These are phyloP conservation scores for Puccinia sorghi DNA, from an alignment of 1,284 basidiomycete species.

Conservation along the genomic window DNA sequence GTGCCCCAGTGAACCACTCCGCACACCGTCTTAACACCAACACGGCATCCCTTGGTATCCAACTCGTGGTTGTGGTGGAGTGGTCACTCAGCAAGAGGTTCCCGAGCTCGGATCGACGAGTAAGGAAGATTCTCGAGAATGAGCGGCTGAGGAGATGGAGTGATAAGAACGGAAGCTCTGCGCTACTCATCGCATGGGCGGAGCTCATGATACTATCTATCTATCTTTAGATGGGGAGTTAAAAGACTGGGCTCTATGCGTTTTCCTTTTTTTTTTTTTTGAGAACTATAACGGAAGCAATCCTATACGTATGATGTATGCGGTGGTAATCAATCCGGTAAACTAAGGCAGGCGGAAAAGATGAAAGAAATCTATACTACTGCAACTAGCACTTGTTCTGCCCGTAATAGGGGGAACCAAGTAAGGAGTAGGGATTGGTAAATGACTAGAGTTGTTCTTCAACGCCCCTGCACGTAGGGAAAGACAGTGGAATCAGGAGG, in stretches of 20 bases:
- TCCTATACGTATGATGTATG: slow-evolving; percentile 16
- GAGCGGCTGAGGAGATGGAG: slow-evolving; percentile 23
- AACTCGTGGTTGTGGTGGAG: slow-evolving; percentile 8
- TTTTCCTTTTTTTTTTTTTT: not conserved
- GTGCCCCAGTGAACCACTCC: slow-evolving; percentile 29
- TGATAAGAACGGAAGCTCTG: slow-evolving; percentile 27
- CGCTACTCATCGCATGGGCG: slow-evolving; percentile 12
- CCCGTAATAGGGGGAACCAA: slow-evolving; percentile 7
- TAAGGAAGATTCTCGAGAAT: slow-evolving; percentile 34
- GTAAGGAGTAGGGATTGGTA: slow-evolving; percentile 29
- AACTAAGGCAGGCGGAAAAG: slow-evolving; percentile 11
- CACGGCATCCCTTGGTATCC: slow-evolving; percentile 29
- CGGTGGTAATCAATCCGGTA: not conserved
- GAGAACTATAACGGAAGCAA: not conserved
- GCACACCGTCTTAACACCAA: slow-evolving; percentile 35
- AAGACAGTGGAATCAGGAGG: slow-evolving; percentile 27
- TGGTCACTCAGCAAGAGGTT: slow-evolving; percentile 23
- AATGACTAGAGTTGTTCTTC: slow-evolving; percentile 11
- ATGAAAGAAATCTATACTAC: slow-evolving; percentile 13
- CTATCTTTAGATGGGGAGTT: not conserved
- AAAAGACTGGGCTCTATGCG: slow-evolving; percentile 7
- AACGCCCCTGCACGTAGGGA: slow-evolving; percentile 25
- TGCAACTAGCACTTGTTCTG: slow-evolving; percentile 1
- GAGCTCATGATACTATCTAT: slow-evolving; percentile 17
- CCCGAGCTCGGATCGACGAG: slow-evolving; percentile 19